phyloP scores from a whole-genome alignment of 139 green algal species.

The Tetraselmis chui region DNA sequence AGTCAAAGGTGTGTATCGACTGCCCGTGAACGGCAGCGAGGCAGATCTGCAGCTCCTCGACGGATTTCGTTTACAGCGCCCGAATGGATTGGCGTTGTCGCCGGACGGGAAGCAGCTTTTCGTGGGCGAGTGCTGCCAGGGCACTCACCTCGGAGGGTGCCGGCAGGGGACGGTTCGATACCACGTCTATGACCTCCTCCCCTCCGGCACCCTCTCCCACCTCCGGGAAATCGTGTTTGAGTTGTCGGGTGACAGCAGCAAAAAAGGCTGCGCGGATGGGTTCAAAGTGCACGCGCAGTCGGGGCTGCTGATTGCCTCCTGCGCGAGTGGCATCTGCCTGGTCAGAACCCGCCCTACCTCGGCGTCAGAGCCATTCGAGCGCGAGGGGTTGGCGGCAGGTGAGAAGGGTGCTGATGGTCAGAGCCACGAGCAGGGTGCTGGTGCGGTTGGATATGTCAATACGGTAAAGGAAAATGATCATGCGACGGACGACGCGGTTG shows the following conservation, averaged over 20 bases:
- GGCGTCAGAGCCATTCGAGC: too few relatives aligned
- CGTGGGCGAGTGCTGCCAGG: neutral
- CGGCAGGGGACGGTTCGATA: neutral
- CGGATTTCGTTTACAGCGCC: neutral
- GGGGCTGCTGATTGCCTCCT: neutral
- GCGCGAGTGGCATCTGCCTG: neutral
- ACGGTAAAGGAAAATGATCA: too few relatives aligned
- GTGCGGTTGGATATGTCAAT: too few relatives aligned
- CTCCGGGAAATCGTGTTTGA: neutral
- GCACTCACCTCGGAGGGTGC: neutral
- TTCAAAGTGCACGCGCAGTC: neutral
- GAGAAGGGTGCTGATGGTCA: too few relatives aligned
- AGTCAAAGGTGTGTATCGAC: neutral
- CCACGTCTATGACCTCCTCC: neutral
- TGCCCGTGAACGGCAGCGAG: neutral
- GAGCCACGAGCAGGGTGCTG: too few relatives aligned
- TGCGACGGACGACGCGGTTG: too few relatives aligned
- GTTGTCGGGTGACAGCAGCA: neutral
- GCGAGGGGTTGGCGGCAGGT: too few relatives aligned
- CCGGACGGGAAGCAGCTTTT: neutral
- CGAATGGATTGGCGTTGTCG: neutral
- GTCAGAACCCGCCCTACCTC: too few relatives aligned
- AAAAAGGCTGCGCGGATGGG: neutral
- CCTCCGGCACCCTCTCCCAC: neutral
- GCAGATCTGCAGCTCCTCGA: neutral